A percentile compares a stretch with the other conserved stretches of the same genome.
Evolutionary conservation across 202 grass and related monocot species (phyloP).

Genomic region (Carex arenaria): DNA sequence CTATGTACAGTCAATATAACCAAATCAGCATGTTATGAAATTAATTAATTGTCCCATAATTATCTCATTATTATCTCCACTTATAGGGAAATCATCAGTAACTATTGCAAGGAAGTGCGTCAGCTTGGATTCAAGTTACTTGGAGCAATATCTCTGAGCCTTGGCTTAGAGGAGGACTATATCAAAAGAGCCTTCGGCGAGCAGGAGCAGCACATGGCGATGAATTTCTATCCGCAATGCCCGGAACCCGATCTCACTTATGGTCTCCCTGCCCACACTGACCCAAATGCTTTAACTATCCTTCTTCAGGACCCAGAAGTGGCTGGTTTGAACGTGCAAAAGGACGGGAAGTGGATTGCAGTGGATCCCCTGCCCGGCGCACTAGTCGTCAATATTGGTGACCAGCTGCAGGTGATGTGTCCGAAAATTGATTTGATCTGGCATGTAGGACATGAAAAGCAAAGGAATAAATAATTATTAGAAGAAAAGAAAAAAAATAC

Average conservation of each 20-base stretch:
- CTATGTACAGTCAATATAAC: too few species aligned
- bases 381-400: constrained; percentile 70
- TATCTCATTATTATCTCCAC: not conserved
- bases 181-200: constrained; percentile 51
- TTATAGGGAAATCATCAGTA: constrained; percentile 52
- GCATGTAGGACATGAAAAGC: not conserved
- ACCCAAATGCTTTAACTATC: constrained; percentile 82
- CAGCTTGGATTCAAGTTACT: constrained; percentile 49
- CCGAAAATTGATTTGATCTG: not conserved
- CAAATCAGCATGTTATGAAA: too few species aligned
- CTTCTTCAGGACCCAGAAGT: constrained; percentile 64
- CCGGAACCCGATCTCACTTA: constrained; percentile 73
- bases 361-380: constrained; percentile 44
- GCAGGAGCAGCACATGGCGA: constrained; percentile 88
- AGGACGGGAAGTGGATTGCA: constrained; percentile 54
- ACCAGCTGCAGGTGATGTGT: constrained; percentile 64
- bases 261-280: constrained; percentile 72
- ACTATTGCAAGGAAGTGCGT: constrained; percentile 61
- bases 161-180: constrained; percentile 56
- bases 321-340: constrained; percentile 64
- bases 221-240: constrained; percentile 88
- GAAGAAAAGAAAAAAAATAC: not conserved
- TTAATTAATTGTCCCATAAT: too few species aligned
- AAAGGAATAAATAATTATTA: not conserved
- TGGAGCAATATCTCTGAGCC: constrained; percentile 55